These are phyloP conservation scores for Epichloe aotearoae DNA, from an alignment of 2,329 filamentous ascomycete genomes.

Conservation along the genomic window DNA sequence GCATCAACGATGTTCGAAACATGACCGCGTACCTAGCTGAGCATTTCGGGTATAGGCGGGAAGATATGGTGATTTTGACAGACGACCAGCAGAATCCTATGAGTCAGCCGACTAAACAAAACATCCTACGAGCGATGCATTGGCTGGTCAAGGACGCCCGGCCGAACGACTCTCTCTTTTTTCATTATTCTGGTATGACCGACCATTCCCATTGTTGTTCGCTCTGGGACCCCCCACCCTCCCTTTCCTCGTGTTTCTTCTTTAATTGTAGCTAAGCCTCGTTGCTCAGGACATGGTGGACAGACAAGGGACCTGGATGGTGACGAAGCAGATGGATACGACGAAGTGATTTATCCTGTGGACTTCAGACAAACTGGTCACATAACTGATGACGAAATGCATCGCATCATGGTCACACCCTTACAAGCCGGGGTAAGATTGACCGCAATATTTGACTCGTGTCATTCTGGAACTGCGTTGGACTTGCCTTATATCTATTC, in stretches of 20 bases:
- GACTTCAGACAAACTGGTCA: slow-evolving; percentile 70
- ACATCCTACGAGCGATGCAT: slow-evolving; percentile 92
- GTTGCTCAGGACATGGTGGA: slow-evolving; percentile 54
- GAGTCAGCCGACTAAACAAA: slow-evolving; percentile 92
- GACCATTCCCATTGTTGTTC: background rate
- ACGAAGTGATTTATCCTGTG: slow-evolving; percentile 74
- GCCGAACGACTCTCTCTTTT: slow-evolving; percentile 90
- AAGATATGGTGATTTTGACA: slow-evolving; percentile 94
- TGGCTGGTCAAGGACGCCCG: slow-evolving; percentile 91
- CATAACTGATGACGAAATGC: slow-evolving; percentile 76
- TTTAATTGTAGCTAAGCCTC: background rate
- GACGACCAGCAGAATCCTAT: slow-evolving; percentile 96
- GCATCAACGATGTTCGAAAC: slow-evolving; percentile 96
- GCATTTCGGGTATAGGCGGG: slow-evolving; percentile 81
- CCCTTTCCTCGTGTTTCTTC: background rate
- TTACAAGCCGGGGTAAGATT: slow-evolving; percentile 42
- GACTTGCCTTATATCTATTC: slow-evolving; percentile 58
- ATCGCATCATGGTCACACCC: slow-evolving; percentile 54
- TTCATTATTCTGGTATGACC: slow-evolving; percentile 74
- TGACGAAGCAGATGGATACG: slow-evolving; percentile 69
- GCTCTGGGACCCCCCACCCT: too few species aligned
- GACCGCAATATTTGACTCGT: slow-evolving; percentile 52
- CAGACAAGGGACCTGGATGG: slow-evolving; percentile 68
- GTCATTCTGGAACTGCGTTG: slow-evolving; percentile 53
- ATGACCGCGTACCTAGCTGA: slow-evolving; percentile 86